Conservation (phyloP, 169 alveolate genomes). For the Plasmodium malariae region DNA sequence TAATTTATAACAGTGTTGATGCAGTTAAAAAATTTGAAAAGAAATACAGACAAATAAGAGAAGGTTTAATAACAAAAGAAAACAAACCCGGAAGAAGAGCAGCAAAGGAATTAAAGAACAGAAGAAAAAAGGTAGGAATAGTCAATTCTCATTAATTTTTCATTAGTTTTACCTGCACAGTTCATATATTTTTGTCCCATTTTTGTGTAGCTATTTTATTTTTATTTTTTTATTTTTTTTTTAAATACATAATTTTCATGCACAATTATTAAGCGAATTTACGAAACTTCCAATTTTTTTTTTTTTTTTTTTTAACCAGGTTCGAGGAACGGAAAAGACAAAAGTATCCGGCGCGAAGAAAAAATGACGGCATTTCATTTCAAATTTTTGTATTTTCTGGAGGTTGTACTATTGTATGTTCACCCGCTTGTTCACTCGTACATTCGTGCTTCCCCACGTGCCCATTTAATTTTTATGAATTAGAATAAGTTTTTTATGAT, state of each 20-base stretch:
- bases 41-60: slow-evolving; percentile 90
- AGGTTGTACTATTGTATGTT: background rate
- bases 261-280: too few relatives aligned
- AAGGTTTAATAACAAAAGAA: slow-evolving; percentile 87
- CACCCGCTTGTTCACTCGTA: background rate
- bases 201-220: slow-evolving; percentile 1
- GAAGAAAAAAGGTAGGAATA: slow-evolving; percentile 90
- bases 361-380: slow-evolving; percentile 23
- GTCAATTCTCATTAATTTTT: too few relatives aligned
- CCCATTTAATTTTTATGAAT: too few relatives aligned
- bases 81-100: slow-evolving; percentile 91
- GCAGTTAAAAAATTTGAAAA: slow-evolving; percentile 92
- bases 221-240: slow-evolving; percentile 13
- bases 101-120: slow-evolving; percentile 90
- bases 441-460: too few relatives aligned
- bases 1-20: slow-evolving; percentile 93
- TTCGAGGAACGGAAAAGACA: slow-evolving; percentile 82
- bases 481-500: too few relatives aligned
- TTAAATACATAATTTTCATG: background rate
- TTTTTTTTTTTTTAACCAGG: slow-evolving; percentile 59
- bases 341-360: slow-evolving; percentile 83
- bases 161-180: slow-evolving; percentile 72
- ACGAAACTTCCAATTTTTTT: background rate
- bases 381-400: background rate
- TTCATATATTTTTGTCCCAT: background rate